phyloP scores from a whole-genome alignment of 2,329 filamentous ascomycete genomes.

The Orbilia quercus region DNA sequence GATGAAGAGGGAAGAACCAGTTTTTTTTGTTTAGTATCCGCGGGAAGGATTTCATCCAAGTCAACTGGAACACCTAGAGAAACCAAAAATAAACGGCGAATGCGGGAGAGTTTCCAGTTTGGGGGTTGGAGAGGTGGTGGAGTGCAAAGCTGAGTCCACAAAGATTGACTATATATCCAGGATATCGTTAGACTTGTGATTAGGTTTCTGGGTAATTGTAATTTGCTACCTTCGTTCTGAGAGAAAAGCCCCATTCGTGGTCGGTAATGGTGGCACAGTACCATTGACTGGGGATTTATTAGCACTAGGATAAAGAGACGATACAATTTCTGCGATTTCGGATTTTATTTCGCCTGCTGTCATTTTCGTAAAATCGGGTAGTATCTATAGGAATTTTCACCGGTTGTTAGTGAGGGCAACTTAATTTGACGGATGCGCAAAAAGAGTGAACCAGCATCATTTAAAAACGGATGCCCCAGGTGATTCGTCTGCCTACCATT shows the following conservation, averaged over 20 bases:
- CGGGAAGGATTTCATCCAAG: slow-evolving; percentile 94
- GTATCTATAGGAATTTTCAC: slow-evolving; percentile 8
- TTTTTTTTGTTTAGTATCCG: slow-evolving; percentile 93
- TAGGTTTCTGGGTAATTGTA: not conserved
- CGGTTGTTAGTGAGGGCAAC: not conserved
- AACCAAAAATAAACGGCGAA: slow-evolving; percentile 92
- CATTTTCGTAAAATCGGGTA: slow-evolving; percentile 47
- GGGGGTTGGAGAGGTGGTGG: slow-evolving; percentile 94
- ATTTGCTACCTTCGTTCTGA: slow-evolving; percentile 49
- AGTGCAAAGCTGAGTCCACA: slow-evolving; percentile 96
- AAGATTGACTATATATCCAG: slow-evolving; percentile 66
- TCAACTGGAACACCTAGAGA: slow-evolving; percentile 96
- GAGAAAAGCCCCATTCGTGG: slow-evolving; percentile 44
- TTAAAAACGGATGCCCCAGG: no score
- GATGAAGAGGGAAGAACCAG: slow-evolving; percentile 83
- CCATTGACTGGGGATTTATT: slow-evolving; percentile 56
- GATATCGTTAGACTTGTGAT: not conserved
- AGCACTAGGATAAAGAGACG: slow-evolving; percentile 58
- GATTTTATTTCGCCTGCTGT: slow-evolving; percentile 33
- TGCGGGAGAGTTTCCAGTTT: slow-evolving; percentile 97
- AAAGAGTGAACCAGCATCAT: no score
- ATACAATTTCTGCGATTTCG: slow-evolving; percentile 31
- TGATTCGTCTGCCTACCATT: no score
- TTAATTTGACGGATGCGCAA: no score
- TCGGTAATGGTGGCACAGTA: slow-evolving; percentile 51